Evolutionary conservation across 768 basidiomycete genomes (phyloP).

Genomic region (Tubosaeta sp.): DNA sequence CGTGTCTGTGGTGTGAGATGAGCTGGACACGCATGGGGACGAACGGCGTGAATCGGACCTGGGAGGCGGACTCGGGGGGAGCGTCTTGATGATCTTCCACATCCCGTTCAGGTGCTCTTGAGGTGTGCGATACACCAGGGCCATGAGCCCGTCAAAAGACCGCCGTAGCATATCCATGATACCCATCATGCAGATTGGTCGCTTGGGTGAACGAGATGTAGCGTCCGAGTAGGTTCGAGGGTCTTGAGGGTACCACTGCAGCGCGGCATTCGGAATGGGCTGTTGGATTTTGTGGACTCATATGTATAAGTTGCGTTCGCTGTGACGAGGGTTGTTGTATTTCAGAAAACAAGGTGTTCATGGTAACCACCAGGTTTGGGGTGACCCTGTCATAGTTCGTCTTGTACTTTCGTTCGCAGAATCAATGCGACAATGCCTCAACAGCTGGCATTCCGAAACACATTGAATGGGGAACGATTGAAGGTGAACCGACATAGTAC

Average conservation of each 20-base stretch:
- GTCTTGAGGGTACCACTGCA: not conserved
- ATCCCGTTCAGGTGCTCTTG: constrained; percentile 21
- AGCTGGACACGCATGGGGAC: not conserved
- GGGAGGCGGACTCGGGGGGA: constrained; percentile 15
- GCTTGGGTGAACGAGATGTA: not conserved
- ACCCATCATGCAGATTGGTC: too few species aligned
- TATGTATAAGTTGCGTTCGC: not conserved
- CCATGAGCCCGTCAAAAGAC: constrained; percentile 11
- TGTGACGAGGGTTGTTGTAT: constrained; percentile 3
- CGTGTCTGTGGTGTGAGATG: constrained; percentile 15
- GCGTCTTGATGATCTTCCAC: constrained; percentile 20
- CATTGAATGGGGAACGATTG: not conserved
- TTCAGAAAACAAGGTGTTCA: constrained; percentile 9
- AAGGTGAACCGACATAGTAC: too few species aligned
- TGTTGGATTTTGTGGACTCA: not conserved
- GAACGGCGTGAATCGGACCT: constrained; percentile 4
- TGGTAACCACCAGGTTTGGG: not conserved
- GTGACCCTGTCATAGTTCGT: not conserved
- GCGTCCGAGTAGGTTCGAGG: not conserved
- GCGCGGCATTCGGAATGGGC: not conserved
- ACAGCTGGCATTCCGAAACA: not conserved
- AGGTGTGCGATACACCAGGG: constrained; percentile 12
- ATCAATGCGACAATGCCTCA: not conserved
- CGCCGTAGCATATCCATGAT: not conserved
- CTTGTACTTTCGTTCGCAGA: not conserved